These are phyloP conservation scores for Globisporangium carolinianum DNA, from an alignment of 352 stramenopile species.

Conservation along the genomic window DNA sequence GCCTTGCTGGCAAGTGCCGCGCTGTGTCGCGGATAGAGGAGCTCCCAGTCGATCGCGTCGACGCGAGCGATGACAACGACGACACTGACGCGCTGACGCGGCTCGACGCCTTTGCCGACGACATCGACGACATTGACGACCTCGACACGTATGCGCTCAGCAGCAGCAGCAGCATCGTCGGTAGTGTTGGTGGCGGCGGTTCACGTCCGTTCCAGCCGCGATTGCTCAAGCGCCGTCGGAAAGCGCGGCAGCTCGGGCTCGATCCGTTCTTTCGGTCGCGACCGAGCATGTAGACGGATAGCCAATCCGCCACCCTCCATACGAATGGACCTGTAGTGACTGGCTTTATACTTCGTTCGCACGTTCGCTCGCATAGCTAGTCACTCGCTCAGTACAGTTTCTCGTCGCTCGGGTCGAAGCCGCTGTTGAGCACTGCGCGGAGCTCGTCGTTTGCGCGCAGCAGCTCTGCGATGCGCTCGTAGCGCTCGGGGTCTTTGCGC, in stretches of 20 bases:
- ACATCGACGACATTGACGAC: neutral
- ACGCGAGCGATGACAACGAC: neutral
- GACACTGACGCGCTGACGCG: neutral
- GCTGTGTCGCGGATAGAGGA: slow-evolving; percentile 9
- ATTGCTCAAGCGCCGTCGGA: slow-evolving; percentile 12
- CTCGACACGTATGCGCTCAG: neutral
- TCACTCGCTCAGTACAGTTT: slow-evolving; percentile 60
- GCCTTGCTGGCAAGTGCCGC: slow-evolving; percentile 1
- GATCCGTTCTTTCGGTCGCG: slow-evolving; percentile 10
- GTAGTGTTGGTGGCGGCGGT: no score
- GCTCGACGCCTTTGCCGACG: neutral
- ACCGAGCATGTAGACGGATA: slow-evolving; percentile 6
- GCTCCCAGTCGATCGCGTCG: neutral
- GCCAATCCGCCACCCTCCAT: neutral
- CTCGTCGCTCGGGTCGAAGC: slow-evolving; percentile 84
- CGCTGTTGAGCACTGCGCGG: slow-evolving; percentile 78
- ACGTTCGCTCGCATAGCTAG: no score
- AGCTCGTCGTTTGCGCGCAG: slow-evolving; percentile 84
- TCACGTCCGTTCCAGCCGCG: slow-evolving; percentile 6
- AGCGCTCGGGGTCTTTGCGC: slow-evolving; percentile 76
- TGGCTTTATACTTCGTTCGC: no score
- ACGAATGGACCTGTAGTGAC: no score
- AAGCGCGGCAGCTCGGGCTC: slow-evolving; percentile 10
- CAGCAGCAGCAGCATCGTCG: neutral
- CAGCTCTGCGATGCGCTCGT: slow-evolving; percentile 77